Evolutionary conservation across 2,329 filamentous ascomycete genomes (phyloP), one percentile per base, ranked within the genome.

Genomic region (Aspergillus chevalieri): DNA sequence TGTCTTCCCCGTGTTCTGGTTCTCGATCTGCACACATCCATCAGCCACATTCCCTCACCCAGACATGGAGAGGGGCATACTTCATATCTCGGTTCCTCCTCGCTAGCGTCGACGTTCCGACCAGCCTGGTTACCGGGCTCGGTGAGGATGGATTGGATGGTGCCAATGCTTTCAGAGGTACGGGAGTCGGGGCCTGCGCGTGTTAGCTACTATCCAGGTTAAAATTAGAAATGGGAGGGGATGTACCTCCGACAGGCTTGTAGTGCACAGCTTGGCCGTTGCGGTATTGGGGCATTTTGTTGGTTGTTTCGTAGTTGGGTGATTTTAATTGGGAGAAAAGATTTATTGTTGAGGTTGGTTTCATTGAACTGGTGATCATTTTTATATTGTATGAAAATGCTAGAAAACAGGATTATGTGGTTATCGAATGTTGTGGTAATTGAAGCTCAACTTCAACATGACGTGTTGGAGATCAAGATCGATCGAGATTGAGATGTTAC

Each of bases 221-320:
- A 6, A 22, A 4, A 22, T 22, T 22, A 22, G 21, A 22, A 17
- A 17, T 15, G 30, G 7, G 43, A 30, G 9, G 26, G 24, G 22
- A 52, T 57, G 49, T 59, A 72, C 70, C 70, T 39, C 70, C 69
- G n/a, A 73, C 68, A n/a, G 70, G 70, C 53, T 70, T 72, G 56
- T 73, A 73, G 43, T 58, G 63, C 43, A 73, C 69, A 19, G 58
- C 60, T 42, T 71, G 56, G 46, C 70, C 70, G 43, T 61, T 50
- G 15, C 56, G 56, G 55, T 58, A 72, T n/a, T 57, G 52, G 52
- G 57, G 60, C 63, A 59, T 66, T 38, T 41, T 43, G 33, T 28
- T 10, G 26, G 26, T 9, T 28, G 3, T 28, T 28, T 22, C 4
- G 21, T 6, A 1, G 1, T 22, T 22, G 21, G 21, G 4, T 22